Evolutionary conservation across 2,329 filamentous ascomycete genomes (phyloP), one percentile per base, ranked within the genome.

Genomic region (Exophiala xenobiotica): DNA sequence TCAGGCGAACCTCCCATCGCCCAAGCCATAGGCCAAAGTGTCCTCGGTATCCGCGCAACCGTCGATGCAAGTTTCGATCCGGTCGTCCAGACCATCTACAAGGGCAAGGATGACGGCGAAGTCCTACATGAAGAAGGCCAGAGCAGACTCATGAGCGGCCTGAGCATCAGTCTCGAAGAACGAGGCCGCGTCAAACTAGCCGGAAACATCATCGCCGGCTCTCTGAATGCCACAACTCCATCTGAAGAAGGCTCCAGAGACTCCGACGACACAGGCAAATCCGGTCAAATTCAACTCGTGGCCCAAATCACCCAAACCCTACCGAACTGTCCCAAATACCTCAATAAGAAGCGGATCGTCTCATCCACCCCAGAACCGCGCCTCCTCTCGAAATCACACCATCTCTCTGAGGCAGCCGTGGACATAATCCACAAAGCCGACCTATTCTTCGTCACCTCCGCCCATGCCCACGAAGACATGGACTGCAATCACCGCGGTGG

Each of bases 401-500:
- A 71, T 3, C 69, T 91, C 3, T 68, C 79, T 0, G 61, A 65
- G 6, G 73, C 75, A 43, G 86, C 84, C 1, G 56, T 85, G 6
- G 71, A 78, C 6, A 64, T 93, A 23, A 70, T 95, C 12, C 64
- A 66, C 1, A 77, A 78, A 56, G 79, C 86, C 2, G 90, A 95
- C 65, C 75, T 90, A 60, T 83, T 95, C 67, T 95, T 95, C 69
- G 71, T 95, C 31, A 85, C 87, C 14, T 87, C 82, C 16, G 79
- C 79, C 1, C 77, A 86, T 61, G 77, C 80, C 11, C 64, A 68
- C 4, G 67, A 72, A 11, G 82, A 82, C 48, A 95, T 95, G 89
- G 89, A 95, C 66, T 88, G 85, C 5, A 95, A 95, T 64, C 82
- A 89, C 62, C 81, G 90, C 4, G 90, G 90, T 29, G 90, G 90